phyloP scores from a whole-genome alignment of 2,329 filamentous ascomycete genomes.

The Aspergillus jensenii region DNA sequence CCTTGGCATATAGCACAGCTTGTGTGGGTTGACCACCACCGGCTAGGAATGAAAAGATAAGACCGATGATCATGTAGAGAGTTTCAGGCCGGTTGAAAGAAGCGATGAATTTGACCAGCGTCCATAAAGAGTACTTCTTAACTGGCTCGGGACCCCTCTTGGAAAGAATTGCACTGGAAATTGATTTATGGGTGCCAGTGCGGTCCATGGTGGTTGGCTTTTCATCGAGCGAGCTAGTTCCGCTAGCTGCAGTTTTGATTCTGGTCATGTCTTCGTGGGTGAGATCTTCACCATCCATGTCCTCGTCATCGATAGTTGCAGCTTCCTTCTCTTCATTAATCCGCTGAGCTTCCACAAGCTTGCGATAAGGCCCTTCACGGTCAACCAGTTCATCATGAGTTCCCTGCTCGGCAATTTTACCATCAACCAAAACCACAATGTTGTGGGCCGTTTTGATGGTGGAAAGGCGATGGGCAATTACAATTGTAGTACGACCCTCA shows the following conservation, averaged over 20 bases:
- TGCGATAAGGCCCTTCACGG: conserved; percentile 71
- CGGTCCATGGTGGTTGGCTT: conserved; percentile 38
- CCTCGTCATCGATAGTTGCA: conserved; percentile 28
- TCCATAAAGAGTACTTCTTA: conserved; percentile 68
- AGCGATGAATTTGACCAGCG: conserved; percentile 74
- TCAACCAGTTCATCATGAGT: conserved; percentile 78
- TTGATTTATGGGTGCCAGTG: conserved; percentile 53
- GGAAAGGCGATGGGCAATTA: conserved; percentile 91
- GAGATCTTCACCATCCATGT: conserved; percentile 25
- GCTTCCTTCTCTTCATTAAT: conserved; percentile 60
- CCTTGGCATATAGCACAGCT: conserved; percentile 84
- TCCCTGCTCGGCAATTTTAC: conserved; percentile 88
- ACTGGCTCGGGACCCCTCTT: conserved; percentile 52
- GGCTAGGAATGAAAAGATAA: conserved; percentile 72
- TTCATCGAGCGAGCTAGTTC: conserved; percentile 27
- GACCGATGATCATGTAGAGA: conserved; percentile 69
- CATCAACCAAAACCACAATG: conserved; percentile 87
- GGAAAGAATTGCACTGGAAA: conserved; percentile 70
- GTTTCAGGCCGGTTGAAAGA: conserved; percentile 76
- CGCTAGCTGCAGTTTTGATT: conserved; percentile 35
- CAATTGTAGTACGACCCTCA: conserved; percentile 86
- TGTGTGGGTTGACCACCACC: conserved; percentile 77
- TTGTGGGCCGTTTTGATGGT: conserved; percentile 94
- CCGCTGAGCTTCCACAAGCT: conserved; percentile 83
- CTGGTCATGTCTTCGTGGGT: conserved; percentile 29